A percentile compares a stretch with the other conserved stretches of the same genome.
Evolutionary conservation across 2,329 filamentous ascomycete species (phyloP).

Genomic region (Ophiocordyceps australis): DNA sequence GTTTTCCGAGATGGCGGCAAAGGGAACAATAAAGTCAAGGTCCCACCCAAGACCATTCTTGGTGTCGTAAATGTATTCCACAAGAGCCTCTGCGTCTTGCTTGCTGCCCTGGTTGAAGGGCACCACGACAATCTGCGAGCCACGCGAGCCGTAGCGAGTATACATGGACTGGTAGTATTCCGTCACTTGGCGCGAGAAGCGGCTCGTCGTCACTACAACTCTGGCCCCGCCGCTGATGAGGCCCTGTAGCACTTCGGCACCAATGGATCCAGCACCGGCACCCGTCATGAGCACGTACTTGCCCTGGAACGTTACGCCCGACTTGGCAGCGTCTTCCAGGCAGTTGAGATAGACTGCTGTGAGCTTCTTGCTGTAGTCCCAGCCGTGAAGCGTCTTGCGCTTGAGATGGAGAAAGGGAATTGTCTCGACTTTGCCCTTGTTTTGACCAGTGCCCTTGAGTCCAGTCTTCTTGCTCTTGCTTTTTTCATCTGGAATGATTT

Average conservation of each 20-base stretch:
- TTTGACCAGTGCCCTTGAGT: conserved; percentile 32
- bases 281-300: conserved; percentile 98
- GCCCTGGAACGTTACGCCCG: conserved; percentile 79
- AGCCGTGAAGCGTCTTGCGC: conserved; percentile 81
- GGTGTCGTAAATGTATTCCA: conserved; percentile 90
- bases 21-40: conserved; percentile 87
- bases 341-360: conserved; percentile 86
- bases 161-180: conserved; percentile 99
- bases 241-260: conserved; percentile 89
- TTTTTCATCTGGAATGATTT: conserved; percentile 82
- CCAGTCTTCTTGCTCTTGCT: conserved; percentile 41
- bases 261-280: conserved; percentile 92
- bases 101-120: conserved; percentile 99
- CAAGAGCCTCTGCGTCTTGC: conserved; percentile 84
- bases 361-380: conserved; percentile 99
- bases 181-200: conserved; percentile 92
- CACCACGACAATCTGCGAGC: conserved; percentile 92
- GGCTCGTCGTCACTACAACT: conserved; percentile 89
- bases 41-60: conserved; percentile 98
- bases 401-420: conserved; percentile 96
- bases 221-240: conserved; percentile 93
- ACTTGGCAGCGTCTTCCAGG: conserved; percentile 71
- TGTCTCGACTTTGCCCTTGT: conserved; percentile 88
- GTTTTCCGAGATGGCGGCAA: conserved; percentile 94
- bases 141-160: conserved; percentile 77